A percentile compares a stretch with the other conserved stretches of the same genome.
These are phyloP conservation scores for Antitrichia curtipendula DNA, from an alignment of 225 moss, liverwort and hornwort genomes.

Conservation along the genomic window DNA sequence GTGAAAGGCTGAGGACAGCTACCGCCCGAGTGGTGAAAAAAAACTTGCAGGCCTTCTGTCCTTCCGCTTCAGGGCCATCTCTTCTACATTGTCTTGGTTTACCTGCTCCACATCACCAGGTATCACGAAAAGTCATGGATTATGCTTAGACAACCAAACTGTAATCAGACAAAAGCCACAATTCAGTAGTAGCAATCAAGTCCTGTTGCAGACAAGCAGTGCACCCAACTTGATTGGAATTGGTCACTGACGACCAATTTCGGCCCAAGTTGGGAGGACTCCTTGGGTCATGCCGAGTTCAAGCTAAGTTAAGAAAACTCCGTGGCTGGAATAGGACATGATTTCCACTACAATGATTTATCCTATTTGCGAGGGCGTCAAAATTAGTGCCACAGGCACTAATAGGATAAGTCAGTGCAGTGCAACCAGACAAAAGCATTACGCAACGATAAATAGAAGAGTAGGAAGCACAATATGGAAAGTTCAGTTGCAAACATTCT, in stretches of 20 bases:
- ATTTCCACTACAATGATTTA: background rate
- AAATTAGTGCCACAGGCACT: background rate
- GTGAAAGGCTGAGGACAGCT: background rate
- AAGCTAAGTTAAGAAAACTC: background rate
- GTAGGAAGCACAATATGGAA: background rate
- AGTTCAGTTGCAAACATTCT: background rate
- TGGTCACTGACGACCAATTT: background rate
- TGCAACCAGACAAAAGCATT: background rate
- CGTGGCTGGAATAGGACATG: background rate
- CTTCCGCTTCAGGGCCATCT: conserved; percentile 1
- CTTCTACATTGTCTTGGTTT: conserved; percentile 3
- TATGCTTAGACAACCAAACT: background rate
- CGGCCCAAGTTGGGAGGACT: background rate
- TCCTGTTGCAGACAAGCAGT: background rate
- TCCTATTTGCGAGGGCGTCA: too few relatives aligned
- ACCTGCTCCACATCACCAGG: conserved; percentile 1
- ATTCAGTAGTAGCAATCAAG: background rate
- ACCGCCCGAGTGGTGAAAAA: conserved; percentile 8
- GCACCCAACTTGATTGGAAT: background rate
- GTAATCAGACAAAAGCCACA: background rate
- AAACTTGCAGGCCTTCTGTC: conserved; percentile 5
- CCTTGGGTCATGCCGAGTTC: background rate
- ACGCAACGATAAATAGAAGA: background rate
- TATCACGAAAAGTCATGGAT: background rate
- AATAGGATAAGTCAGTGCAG: background rate